Evolutionary conservation across 2,329 filamentous ascomycete species (phyloP), one percentile per base, ranked within the genome.

Genomic region (Arthroderma sp.): DNA sequence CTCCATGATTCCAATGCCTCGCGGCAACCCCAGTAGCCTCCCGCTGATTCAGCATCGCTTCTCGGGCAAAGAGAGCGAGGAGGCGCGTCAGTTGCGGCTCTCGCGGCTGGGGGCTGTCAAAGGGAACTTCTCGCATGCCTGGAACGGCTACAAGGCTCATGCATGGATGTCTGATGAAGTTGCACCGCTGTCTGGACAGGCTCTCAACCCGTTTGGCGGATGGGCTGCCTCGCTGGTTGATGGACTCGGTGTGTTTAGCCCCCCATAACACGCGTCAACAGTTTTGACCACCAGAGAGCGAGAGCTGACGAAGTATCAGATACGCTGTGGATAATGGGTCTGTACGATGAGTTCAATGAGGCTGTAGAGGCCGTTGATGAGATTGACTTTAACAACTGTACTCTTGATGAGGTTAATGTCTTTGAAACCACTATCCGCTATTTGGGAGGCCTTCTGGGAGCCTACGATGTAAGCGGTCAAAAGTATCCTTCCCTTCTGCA

Each of bases 151-250:
- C 69, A 82, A 78, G 65, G 74, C 75, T 56, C 70, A 79, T 63
- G 84, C 83, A 0, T 86, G 83, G 82, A 76, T 79, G 64, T 75
- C 78, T 49, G 83, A 87, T 66, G 84, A 85, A 62, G 71, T 86
- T 54, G 73, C 74, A 31, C 84, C 84, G 2, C 63, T 86, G 9
- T 76, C 76, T 15, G 81, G 76, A 9, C 64, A 67, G 1, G 72
- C 69, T 53, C 75, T 76, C 43, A 77, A 85, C 63, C 78, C 80
- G 37, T 85, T 85, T 68, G 81, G 80, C 13, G 84, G 83, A 25
- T 82, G 79, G 75, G 80, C 74, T 0, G 81, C 81, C 2, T 83
- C 81, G 0, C 66, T 84, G 53, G 77, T 85, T 21, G 82, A 85
- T 64, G 70, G 76, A 0, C 44, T 58, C 7, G 56, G 56, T 58